These are phyloP conservation scores for Didymella arachidicola DNA, from an alignment of 2,329 filamentous ascomycete genomes.

Conservation along the genomic window DNA sequence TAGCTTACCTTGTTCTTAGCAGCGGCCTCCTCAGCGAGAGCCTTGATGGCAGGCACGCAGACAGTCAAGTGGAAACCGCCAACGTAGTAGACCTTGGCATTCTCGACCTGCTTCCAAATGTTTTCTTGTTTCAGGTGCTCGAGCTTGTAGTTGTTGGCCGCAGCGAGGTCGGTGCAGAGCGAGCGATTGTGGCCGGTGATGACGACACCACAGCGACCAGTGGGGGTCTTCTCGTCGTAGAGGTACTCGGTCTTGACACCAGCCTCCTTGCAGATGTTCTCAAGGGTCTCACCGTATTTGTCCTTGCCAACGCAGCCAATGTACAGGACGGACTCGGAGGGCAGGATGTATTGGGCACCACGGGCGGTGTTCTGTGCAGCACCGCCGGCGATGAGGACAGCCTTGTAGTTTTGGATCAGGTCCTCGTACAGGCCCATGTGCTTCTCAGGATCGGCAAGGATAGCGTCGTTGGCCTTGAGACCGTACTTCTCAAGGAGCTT, in stretches of 20 bases:
- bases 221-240: constrained; percentile 82
- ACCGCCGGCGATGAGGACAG: constrained; percentile 93
- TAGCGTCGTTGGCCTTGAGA: constrained; percentile 95
- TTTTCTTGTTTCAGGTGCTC: constrained; percentile 90
- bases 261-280: constrained; percentile 83
- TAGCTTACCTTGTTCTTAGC: constrained; percentile 77
- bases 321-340: constrained; percentile 88
- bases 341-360: constrained; percentile 93
- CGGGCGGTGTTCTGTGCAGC: constrained; percentile 97
- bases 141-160: constrained; percentile 95
- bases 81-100: constrained; percentile 88
- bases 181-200: constrained; percentile 97
- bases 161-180: constrained; percentile 93
- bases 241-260: constrained; percentile 95
- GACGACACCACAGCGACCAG: constrained; percentile 93
- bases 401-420: constrained; percentile 87
- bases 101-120: constrained; percentile 91
- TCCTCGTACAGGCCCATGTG: constrained; percentile 93
- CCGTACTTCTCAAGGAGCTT: constrained; percentile 89
- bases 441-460: constrained; percentile 85
- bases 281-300: constrained; percentile 90
- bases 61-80: constrained; percentile 98
- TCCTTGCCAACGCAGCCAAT: constrained; percentile 94
- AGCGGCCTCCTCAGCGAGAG: constrained; percentile 89
- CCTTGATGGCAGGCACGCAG: constrained; percentile 87